phyloP scores from a whole-genome alignment of 352 stramenopile species.

The Blastocystis sp. region DNA sequence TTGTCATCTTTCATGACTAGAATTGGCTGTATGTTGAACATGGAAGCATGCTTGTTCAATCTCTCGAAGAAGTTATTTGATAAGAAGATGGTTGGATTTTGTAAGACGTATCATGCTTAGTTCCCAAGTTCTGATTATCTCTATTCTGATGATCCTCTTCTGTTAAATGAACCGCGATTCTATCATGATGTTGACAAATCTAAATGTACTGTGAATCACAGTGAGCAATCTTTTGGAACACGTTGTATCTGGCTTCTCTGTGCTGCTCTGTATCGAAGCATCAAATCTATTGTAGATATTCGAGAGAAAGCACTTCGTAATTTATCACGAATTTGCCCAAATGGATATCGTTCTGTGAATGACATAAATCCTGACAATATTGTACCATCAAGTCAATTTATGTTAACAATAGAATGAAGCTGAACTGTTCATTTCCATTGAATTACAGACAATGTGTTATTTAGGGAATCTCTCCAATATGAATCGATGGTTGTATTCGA shows the following conservation, averaged over 20 bases:
- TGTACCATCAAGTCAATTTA: neutral
- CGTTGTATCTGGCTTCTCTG: neutral
- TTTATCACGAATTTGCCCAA: neutral
- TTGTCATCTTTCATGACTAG: neutral
- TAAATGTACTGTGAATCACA: neutral
- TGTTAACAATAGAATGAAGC: slow-evolving; percentile 4
- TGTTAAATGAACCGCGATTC: neutral
- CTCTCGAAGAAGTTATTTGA: neutral
- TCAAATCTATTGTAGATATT: neutral
- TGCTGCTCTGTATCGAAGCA: neutral
- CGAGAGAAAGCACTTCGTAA: slow-evolving; percentile 6
- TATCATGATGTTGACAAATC: slow-evolving; percentile 2
- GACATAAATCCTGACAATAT: slow-evolving; percentile 1
- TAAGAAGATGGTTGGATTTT: neutral
- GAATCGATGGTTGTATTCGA: neutral
- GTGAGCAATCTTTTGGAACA: neutral
- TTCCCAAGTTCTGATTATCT: neutral
- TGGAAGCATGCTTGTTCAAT: slow-evolving; percentile 6
- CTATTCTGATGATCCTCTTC: neutral
- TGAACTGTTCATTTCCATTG: neutral
- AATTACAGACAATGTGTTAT: neutral
- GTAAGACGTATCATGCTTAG: neutral
- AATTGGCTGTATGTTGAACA: neutral
- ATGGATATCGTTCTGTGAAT: neutral
- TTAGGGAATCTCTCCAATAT: neutral